Evolutionary conservation across 139 green algal genomes (phyloP).

Genomic region (Desmodesmus armatus): DNA sequence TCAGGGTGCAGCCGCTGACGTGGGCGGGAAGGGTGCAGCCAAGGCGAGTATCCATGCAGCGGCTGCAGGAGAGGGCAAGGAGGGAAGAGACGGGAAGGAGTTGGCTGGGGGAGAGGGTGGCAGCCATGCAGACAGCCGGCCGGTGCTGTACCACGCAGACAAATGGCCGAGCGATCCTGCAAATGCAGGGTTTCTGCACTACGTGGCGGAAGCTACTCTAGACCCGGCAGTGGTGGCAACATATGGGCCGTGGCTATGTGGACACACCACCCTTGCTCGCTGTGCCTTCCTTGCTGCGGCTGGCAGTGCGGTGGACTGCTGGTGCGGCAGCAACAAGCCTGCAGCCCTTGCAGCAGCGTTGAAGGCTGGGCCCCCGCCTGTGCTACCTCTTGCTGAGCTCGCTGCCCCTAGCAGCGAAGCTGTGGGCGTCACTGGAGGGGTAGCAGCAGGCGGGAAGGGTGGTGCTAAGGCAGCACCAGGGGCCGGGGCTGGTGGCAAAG

Average conservation of each 20-base stretch:
- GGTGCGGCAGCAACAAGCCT: background rate
- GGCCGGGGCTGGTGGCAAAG: constrained; percentile 4
- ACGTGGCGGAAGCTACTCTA: background rate
- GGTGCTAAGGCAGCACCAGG: background rate
- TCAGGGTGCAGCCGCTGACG: too few relatives aligned
- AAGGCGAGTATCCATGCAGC: too few relatives aligned
- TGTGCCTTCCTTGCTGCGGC: constrained; percentile 8
- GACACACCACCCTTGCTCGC: background rate
- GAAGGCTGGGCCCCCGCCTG: background rate
- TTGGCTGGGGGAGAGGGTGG: too few relatives aligned
- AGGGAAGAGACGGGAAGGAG: too few relatives aligned
- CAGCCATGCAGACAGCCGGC: too few relatives aligned
- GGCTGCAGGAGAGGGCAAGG: background rate
- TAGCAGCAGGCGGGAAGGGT: background rate
- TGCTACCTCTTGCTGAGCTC: background rate
- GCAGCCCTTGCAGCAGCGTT: background rate
- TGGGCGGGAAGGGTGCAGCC: too few relatives aligned
- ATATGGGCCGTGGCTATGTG: constrained; percentile 33
- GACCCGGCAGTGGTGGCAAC: background rate
- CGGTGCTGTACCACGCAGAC: background rate
- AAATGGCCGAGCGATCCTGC: constrained; percentile 17
- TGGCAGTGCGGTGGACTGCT: constrained; percentile 12
- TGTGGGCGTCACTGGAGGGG: background rate
- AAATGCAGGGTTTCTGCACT: background rate
- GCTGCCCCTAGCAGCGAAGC: constrained; percentile 19